Conservation (phyloP, 2,329 filamentous ascomycete species). For the Neoarthrinium moseri region DNA sequence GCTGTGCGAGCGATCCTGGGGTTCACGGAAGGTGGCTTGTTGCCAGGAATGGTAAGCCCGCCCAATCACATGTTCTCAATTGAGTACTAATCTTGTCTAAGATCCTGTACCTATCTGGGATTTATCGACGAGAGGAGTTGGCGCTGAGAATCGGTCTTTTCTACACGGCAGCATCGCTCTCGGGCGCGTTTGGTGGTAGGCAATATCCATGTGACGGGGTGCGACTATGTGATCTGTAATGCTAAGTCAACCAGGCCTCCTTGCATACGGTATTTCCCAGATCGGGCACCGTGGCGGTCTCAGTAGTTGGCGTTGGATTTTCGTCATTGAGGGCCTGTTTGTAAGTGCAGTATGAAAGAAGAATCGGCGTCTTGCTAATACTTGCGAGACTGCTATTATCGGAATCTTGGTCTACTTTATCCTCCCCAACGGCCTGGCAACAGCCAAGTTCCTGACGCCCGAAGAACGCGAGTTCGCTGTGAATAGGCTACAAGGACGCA, state of each 20-base stretch:
- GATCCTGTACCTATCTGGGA: slow-evolving; percentile 63
- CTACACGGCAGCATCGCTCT: slow-evolving; percentile 65
- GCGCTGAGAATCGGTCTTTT: slow-evolving; percentile 65
- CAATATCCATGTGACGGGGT: background rate
- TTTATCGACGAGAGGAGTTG: slow-evolving; percentile 60
- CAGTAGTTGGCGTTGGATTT: slow-evolving; percentile 61
- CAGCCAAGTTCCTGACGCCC: slow-evolving; percentile 50
- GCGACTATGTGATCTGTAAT: background rate
- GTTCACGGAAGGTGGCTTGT: slow-evolving; percentile 61
- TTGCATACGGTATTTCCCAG: slow-evolving; percentile 60
- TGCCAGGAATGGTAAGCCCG: slow-evolving; percentile 60
- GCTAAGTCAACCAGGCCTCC: slow-evolving; percentile 35
- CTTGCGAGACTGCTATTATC: slow-evolving; percentile 49
- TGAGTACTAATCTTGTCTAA: slow-evolving; percentile 23
- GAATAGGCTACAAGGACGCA: slow-evolving; percentile 37
- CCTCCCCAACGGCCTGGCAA: slow-evolving; percentile 55
- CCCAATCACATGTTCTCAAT: background rate
- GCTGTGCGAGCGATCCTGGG: slow-evolving; percentile 62
- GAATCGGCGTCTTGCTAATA: too few species aligned
- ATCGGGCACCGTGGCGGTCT: slow-evolving; percentile 54
- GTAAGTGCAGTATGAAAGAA: too few species aligned
- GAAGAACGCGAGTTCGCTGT: slow-evolving; percentile 51
- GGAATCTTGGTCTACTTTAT: slow-evolving; percentile 50
- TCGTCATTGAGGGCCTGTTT: slow-evolving; percentile 58
- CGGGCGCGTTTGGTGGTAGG: slow-evolving; percentile 60